A percentile compares a stretch with the other conserved stretches of the same genome.
Evolutionary conservation across 1,284 basidiomycete genomes (phyloP).

Genomic region (Apiotrichum siamense): DNA sequence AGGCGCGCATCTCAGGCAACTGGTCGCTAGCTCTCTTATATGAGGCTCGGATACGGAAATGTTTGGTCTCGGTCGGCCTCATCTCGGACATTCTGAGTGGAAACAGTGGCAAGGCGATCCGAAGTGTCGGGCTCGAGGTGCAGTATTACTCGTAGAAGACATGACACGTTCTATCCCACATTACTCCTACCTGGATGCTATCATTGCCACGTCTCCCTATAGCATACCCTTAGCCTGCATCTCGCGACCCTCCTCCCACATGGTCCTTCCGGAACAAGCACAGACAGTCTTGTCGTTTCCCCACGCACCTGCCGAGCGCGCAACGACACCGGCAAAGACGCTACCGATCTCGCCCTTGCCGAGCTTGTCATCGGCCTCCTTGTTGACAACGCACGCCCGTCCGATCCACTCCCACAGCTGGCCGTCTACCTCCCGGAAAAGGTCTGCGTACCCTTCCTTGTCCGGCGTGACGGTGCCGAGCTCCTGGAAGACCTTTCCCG

Average conservation of each 20-base stretch:
- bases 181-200: background rate
- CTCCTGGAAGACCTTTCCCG: slow-evolving; percentile 32
- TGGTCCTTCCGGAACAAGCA: slow-evolving; percentile 46
- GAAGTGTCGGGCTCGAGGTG: slow-evolving; percentile 79
- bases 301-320: slow-evolving; percentile 46
- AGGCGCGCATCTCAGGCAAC: slow-evolving; percentile 79
- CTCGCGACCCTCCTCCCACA: slow-evolving; percentile 49
- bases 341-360: background rate
- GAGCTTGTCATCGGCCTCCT: background rate
- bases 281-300: slow-evolving; percentile 50
- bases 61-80: slow-evolving; percentile 81
- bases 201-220: background rate
- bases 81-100: slow-evolving; percentile 79
- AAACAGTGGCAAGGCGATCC: slow-evolving; percentile 63
- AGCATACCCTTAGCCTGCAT: slow-evolving; percentile 39
- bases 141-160: slow-evolving; percentile 63
- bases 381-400: slow-evolving; percentile 42
- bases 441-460: slow-evolving; percentile 47
- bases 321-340: slow-evolving; percentile 48
- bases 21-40: slow-evolving; percentile 84
- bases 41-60: slow-evolving; percentile 85
- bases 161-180: background rate
- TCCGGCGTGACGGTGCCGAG: slow-evolving; percentile 41
- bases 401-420: slow-evolving; percentile 49
- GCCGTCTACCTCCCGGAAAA: slow-evolving; percentile 46